Evolutionary conservation across 2,329 filamentous ascomycete genomes (phyloP), one percentile per base, ranked within the genome.

Genomic region (Penicillium decumbens): DNA sequence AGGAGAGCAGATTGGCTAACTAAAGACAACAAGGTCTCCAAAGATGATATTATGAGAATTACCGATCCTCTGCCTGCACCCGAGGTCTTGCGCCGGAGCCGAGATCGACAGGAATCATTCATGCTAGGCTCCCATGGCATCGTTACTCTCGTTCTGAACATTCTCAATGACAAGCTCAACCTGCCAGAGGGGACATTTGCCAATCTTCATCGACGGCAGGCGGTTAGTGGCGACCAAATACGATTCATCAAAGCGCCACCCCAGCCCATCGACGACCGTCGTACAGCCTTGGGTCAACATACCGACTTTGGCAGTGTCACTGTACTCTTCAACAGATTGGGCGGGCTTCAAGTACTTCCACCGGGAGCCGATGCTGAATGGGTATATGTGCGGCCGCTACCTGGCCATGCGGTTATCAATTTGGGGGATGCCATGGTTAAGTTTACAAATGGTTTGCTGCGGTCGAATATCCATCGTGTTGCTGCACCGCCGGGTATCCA

Each of bases 231-330:
- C 23, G 75, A 80, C 58, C 77, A 79, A 54, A 72, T 81, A n/a
- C 75, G 79, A 30, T 76, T 81, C 59, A 70, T 79, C 27, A 74
- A 72, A 57, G 72, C 74, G 1, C 75, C 77, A 6, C 74, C 76
- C 1, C 76, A 78, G 54, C 69, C 72, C 3, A 49, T 57, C 3
- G 65, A 72, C 29, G 71, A 76, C 56, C 63, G 66, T 23, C 67
- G 65, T 33, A 72, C 73, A 3, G 72, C 74, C 2, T 58, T 79
- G 20, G 76, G 76, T 20, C 76, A 77, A 48, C 80, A 82, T 58
- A 81, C 78, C 2, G 80, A 82, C 55, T 81, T 81, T 54, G 79
- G 78, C 40, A 76, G 70, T 44, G 69, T 82, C 5, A 82, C 80
- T 0, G 65, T 82, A 4, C 70, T 82, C 1, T 80, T 81, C 64